Evolutionary conservation across 1,284 basidiomycete genomes (phyloP).

Genomic region (Cutaneotrichosporon sp.): DNA sequence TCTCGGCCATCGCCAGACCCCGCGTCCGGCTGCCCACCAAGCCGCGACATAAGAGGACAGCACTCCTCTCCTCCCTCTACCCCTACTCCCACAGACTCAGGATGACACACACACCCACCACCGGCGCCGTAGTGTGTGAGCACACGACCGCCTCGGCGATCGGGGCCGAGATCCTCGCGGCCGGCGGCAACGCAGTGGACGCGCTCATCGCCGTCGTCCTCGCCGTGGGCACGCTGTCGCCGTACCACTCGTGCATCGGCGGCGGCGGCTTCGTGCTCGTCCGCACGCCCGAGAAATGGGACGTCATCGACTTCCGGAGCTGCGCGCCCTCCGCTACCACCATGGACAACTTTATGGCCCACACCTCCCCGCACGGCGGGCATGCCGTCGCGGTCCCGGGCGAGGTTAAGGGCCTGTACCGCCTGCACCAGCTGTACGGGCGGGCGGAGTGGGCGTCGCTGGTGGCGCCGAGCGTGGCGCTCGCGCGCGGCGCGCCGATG

Average conservation of each 20-base stretch:
- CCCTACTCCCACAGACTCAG: no score
- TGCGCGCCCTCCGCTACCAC: slow-evolving; percentile 27
- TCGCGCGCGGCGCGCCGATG: slow-evolving; percentile 62
- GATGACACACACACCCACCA: background rate
- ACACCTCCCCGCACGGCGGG: slow-evolving; percentile 21
- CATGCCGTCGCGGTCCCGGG: slow-evolving; percentile 43
- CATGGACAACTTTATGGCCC: slow-evolving; percentile 7
- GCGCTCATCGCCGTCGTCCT: slow-evolving; percentile 51
- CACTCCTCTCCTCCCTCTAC: no score
- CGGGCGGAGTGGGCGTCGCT: slow-evolving; percentile 30
- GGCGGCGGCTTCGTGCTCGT: slow-evolving; percentile 44
- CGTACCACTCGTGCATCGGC: slow-evolving; percentile 57
- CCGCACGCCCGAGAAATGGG: slow-evolving; percentile 19
- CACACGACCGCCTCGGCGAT: slow-evolving; percentile 30
- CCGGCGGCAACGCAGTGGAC: slow-evolving; percentile 41
- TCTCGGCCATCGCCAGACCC: no score
- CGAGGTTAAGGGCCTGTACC: slow-evolving; percentile 33
- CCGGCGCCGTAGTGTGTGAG: slow-evolving; percentile 20
- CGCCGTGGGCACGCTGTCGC: slow-evolving; percentile 57
- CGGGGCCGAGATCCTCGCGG: slow-evolving; percentile 29
- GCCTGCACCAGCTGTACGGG: slow-evolving; percentile 36
- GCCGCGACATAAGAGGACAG: no score
- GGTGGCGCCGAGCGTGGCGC: slow-evolving; percentile 27
- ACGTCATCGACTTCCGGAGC: slow-evolving; percentile 37
- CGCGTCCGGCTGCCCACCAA: no score